Evolutionary conservation across 805 yeast species (phyloP), one percentile per base, ranked within the genome.

Genomic region (Vanderwaltozyma polyspora): DNA sequence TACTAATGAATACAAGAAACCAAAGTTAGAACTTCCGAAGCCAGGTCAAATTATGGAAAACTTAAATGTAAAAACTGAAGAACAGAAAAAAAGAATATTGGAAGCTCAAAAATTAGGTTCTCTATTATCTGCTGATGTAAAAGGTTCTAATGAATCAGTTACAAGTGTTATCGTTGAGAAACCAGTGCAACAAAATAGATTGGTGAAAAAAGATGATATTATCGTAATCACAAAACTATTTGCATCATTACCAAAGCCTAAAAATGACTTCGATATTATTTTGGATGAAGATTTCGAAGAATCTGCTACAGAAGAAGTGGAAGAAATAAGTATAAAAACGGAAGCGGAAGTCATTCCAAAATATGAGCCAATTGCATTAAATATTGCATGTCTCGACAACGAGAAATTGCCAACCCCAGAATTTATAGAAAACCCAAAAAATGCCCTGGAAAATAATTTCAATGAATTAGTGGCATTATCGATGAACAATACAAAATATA

Each of bases 261-360:
- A 56, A 38, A 68, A 70, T 40, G 72, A 69, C 32, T 69, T 65
- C 40, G 73, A 69, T 36, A 51, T 69, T 7, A 44, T 52, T 1
- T 39, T 55, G 3, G 57, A 55, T 19, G 64, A 57, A 5, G 64
- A 58, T 3, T 58, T 48, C 11, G 54, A 50, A 1, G 49, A 36
- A 4, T 50, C 36, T 8, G 48, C 37, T 3, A 29, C 31, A 10
- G 37, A 34, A 16, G 29, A 18, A 3, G 31, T 23, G 13, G 21
- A 22, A 7, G 29, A 26, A 6, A 19, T n/a, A 10, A 14, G 27
- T 13, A 27, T 12, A 11, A 33, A 30, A 25, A 43, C 45, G 35
- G 53, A 41, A 30, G 25, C 31, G 34, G 23, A 29, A 16, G 40
- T 9, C 7, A 25, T 6, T 8, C 14, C 27, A 25, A n/a, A 11